Conservation (phyloP, 805 yeast genomes). For the Spathaspora arborariae region DNA sequence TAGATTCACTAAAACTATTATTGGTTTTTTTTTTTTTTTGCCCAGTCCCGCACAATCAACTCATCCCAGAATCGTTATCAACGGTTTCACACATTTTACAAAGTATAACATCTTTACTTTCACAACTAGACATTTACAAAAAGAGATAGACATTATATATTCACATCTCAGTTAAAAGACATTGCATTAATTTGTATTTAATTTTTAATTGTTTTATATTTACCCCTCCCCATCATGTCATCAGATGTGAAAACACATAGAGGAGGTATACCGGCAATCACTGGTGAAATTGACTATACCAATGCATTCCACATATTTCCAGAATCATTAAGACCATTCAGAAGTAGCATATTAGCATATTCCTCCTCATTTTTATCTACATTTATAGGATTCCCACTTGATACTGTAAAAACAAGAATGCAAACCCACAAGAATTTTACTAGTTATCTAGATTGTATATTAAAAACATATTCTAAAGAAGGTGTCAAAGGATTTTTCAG, state of each 20-base stretch:
- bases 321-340: slow-evolving; percentile 43
- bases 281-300: slow-evolving; percentile 47
- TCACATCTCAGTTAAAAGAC: too few species aligned
- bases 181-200: too few species aligned
- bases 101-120: background rate
- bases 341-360: slow-evolving; percentile 59
- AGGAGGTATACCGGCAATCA: slow-evolving; percentile 51
- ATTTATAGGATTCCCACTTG: slow-evolving; percentile 77
- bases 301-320: slow-evolving; percentile 51
- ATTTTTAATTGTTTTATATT: too few species aligned
- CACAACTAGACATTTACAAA: background rate
- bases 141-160: too few species aligned
- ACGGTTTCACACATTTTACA: background rate
- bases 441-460: slow-evolving; percentile 54
- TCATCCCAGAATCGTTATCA: background rate
- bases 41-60: background rate
- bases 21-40: background rate
- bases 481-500: slow-evolving; percentile 71
- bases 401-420: slow-evolving; percentile 82
- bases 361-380: slow-evolving; percentile 61
- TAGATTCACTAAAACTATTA: background rate
- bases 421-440: slow-evolving; percentile 66
- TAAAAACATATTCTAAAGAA: slow-evolving; percentile 51
- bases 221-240: background rate
- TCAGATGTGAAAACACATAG: background rate